Percentiles rank a stretch among this genome's conserved stretches.
These are phyloP conservation scores for Baorangia bicolor DNA, from an alignment of 768 basidiomycete species.

Conservation along the genomic window DNA sequence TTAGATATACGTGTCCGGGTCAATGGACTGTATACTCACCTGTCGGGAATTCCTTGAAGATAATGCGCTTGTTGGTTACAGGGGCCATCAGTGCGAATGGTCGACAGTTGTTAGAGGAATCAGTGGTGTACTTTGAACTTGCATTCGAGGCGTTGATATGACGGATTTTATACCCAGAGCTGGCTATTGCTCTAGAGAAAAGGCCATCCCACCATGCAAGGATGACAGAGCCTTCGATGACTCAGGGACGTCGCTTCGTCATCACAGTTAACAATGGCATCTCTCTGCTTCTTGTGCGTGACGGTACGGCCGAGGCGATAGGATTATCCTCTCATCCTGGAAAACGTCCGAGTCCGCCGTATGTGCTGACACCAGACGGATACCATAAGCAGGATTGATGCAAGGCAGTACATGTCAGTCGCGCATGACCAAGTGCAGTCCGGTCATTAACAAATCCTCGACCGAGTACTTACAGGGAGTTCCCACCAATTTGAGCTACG, in stretches of 20 bases:
- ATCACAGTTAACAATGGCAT: background rate
- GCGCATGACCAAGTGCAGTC: background rate
- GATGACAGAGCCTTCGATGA: background rate
- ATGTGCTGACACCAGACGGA: background rate
- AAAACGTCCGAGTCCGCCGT: background rate
- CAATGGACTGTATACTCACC: background rate
- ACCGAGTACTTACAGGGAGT: too few relatives aligned
- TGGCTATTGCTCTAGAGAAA: background rate
- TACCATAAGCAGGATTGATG: background rate
- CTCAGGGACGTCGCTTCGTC: background rate
- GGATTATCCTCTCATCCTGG: too few relatives aligned
- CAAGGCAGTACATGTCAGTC: background rate
- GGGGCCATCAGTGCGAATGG: background rate
- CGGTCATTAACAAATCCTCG: too few relatives aligned
- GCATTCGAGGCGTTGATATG: background rate
- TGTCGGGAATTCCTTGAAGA: conserved; percentile 34
- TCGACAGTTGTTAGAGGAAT: background rate
- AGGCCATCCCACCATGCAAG: background rate
- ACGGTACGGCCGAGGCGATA: background rate
- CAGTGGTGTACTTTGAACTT: background rate
- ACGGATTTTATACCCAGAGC: background rate
- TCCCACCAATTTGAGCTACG: too few relatives aligned
- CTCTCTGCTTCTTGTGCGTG: too few relatives aligned
- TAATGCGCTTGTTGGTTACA: conserved; percentile 34
- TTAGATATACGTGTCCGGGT: background rate